Evolutionary conservation across 2,329 filamentous ascomycete species (phyloP).

Genomic region (Botryotinia narcissicola): DNA sequence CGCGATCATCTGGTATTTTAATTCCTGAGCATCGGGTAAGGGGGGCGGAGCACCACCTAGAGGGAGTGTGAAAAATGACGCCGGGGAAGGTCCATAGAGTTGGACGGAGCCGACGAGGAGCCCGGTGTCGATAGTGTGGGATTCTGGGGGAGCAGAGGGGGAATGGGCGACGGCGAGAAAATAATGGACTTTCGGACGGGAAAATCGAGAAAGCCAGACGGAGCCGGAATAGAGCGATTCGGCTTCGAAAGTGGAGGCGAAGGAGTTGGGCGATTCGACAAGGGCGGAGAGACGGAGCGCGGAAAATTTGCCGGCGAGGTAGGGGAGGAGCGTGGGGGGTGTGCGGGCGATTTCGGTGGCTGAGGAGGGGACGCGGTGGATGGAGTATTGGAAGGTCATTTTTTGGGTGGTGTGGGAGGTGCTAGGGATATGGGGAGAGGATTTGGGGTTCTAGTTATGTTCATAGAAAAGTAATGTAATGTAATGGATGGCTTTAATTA

Average conservation of each 20-base stretch:
- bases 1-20: background rate
- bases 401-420: background rate
- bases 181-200: conserved; percentile 29
- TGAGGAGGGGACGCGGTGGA: conserved; percentile 21
- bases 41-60: background rate
- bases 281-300: conserved; percentile 37
- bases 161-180: conserved; percentile 37
- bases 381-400: conserved; percentile 28
- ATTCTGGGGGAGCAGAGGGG: background rate
- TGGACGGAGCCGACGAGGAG: background rate
- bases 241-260: conserved; percentile 37
- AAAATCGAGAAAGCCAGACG: conserved; percentile 36
- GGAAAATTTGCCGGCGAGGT: conserved; percentile 32
- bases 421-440: background rate
- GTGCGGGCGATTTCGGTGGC: conserved; percentile 20
- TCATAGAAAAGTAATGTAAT: background rate
- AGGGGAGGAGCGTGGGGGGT: conserved; percentile 26
- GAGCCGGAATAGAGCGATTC: conserved; percentile 34
- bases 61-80: background rate
- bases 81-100: background rate
- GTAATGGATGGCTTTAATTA: no score
- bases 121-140: background rate
- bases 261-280: conserved; percentile 33
- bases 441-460: background rate
- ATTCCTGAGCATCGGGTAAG: background rate